These are phyloP conservation scores for Pseudomicrostroma phylloplanum DNA, from an alignment of 1,284 basidiomycete genomes.

Conservation along the genomic window DNA sequence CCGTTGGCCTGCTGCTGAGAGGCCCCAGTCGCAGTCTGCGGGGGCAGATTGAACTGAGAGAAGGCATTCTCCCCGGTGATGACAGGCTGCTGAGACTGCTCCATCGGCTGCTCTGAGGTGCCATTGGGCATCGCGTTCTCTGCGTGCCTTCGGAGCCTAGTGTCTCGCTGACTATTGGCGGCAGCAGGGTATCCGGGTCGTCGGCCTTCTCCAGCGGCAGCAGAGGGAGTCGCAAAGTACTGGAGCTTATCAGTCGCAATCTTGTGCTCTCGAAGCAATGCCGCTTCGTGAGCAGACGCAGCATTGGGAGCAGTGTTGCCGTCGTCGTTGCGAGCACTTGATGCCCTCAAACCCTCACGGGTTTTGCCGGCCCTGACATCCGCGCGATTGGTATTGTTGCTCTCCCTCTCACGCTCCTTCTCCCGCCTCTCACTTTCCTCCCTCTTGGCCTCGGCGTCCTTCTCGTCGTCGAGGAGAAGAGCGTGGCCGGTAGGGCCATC, in stretches of 20 bases:
- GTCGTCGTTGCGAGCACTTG: neutral
- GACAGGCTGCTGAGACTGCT: neutral
- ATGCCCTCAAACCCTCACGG: no score
- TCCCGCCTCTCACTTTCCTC: constrained; percentile 25
- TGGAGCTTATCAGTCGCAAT: constrained; percentile 4
- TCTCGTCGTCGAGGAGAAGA: constrained; percentile 47
- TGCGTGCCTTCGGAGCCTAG: neutral
- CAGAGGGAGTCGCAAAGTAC: constrained; percentile 14
- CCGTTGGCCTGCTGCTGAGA: neutral
- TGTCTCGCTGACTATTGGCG: neutral
- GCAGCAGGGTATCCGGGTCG: constrained; percentile 4
- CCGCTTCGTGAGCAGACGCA: constrained; percentile 14
- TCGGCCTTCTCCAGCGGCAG: constrained; percentile 8
- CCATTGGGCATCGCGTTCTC: constrained; percentile 5
- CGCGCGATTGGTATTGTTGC: constrained; percentile 5
- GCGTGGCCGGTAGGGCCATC: constrained; percentile 50
- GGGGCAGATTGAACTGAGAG: neutral
- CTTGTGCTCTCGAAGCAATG: constrained; percentile 1
- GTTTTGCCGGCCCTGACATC: neutral
- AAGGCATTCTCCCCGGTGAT: neutral
- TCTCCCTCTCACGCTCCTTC: constrained; percentile 21
- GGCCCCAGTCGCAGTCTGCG: no score
- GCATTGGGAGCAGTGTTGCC: neutral
- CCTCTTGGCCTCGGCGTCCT: constrained; percentile 41
- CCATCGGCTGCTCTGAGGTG: neutral